phyloP scores from a whole-genome alignment of 1,284 basidiomycete species.

The Anthracocystis panici-leucophaei region DNA sequence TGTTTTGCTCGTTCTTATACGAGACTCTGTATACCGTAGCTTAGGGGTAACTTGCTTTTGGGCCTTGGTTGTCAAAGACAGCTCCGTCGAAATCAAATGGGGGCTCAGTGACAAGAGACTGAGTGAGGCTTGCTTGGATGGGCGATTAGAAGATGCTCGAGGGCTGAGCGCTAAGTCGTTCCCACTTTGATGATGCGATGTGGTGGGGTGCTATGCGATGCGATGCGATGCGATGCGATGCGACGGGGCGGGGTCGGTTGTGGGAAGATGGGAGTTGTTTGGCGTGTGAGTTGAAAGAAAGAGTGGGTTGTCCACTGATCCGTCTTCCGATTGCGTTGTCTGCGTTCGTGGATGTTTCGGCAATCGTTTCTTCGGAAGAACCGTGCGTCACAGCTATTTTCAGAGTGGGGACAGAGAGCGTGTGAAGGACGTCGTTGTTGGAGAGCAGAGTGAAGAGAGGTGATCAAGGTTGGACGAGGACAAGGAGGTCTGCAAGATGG shows the following conservation, averaged over 20 bases:
- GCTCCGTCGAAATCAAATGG: neutral
- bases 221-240: too few species aligned
- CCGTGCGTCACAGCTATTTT: neutral
- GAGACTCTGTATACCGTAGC: constrained; percentile 12
- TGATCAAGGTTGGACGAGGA: neutral
- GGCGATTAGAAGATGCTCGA: too few species aligned
- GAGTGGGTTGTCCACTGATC: neutral
- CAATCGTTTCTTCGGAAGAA: neutral
- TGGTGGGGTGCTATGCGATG: too few species aligned
- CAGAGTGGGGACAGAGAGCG: neutral
- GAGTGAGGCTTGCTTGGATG: too few species aligned
- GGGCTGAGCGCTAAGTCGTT: too few species aligned
- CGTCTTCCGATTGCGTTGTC: neutral
- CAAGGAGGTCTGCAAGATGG: too few species aligned
- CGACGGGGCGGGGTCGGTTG: neutral
- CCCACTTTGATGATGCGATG: too few species aligned
- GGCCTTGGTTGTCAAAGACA: neutral
- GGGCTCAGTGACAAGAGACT: neutral
- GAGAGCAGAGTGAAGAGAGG: neutral
- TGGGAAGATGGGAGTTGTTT: constrained; percentile 2
- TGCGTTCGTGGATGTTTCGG: neutral
- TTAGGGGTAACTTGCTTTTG: neutral
- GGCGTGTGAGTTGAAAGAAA: neutral
- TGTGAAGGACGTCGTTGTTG: neutral
- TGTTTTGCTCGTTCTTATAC: constrained; percentile 5